These are phyloP conservation scores for Hypoxylon intermedium DNA, from an alignment of 495 filamentous ascomycete genomes.

Conservation along the genomic window DNA sequence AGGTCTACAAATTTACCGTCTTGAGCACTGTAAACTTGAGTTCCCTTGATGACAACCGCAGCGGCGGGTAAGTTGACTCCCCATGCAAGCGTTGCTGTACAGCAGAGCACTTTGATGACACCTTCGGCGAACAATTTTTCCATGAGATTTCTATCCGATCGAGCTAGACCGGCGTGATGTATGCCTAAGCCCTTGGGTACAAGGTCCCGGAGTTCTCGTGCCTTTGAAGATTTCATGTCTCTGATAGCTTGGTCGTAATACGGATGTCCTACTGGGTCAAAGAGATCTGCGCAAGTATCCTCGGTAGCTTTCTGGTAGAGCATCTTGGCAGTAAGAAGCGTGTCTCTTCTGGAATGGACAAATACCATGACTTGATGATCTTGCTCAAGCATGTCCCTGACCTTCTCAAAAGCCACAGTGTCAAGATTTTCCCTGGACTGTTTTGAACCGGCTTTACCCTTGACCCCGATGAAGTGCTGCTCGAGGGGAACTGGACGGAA, in stretches of 20 bases:
- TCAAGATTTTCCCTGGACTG: constrained; percentile 88
- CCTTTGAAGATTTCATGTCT: constrained; percentile 83
- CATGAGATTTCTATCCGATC: constrained; percentile 91
- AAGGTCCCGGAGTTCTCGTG: constrained; percentile 84
- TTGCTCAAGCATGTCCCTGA: constrained; percentile 84
- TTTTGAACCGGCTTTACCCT: constrained; percentile 83
- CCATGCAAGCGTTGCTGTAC: constrained; percentile 97
- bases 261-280: constrained; percentile 76
- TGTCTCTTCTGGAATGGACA: constrained; percentile 96
- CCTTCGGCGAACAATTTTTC: constrained; percentile 89
- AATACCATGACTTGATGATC: constrained; percentile 99
- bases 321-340: constrained; percentile 82
- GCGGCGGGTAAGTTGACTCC: constrained; percentile 98
- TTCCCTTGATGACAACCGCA: constrained; percentile 97
- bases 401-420: constrained; percentile 85
- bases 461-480: constrained; percentile 96
- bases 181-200: constrained; percentile 89
- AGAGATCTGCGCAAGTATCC: constrained; percentile 74
- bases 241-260: constrained; percentile 74
- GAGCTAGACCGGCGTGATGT: constrained; percentile 94
- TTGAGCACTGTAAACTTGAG: constrained; percentile 93
- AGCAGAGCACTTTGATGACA: constrained; percentile 92
- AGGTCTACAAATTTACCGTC: constrained; percentile 97
- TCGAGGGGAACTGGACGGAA: constrained; percentile 96
- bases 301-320: constrained; percentile 87